These are phyloP conservation scores for Melanopsichium pennsylvanicum DNA, from an alignment of 1,284 basidiomycete species.

Conservation along the genomic window DNA sequence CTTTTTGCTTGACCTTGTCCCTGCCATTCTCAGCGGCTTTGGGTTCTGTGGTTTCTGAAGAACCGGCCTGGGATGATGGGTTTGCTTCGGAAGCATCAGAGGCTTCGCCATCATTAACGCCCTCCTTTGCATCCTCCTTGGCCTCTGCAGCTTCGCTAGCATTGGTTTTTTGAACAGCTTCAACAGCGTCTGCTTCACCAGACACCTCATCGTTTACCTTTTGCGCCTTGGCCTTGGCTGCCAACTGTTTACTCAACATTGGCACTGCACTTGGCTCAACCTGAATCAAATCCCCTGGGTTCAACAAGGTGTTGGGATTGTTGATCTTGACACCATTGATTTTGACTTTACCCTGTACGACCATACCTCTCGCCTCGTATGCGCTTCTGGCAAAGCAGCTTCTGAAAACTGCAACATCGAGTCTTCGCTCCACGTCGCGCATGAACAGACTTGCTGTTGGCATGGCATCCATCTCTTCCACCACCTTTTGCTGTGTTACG, in stretches of 20 bases:
- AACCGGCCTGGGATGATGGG: background rate
- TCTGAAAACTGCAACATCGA: slow-evolving; percentile 91
- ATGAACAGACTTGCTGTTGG: slow-evolving; percentile 60
- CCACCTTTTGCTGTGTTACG: slow-evolving; percentile 31
- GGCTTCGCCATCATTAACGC: slow-evolving; percentile 6
- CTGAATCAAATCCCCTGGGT: slow-evolving; percentile 92
- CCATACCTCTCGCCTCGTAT: slow-evolving; percentile 84
- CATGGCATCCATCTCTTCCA: slow-evolving; percentile 46
- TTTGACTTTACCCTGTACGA: slow-evolving; percentile 85
- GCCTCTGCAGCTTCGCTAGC: background rate
- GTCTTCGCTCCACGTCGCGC: slow-evolving; percentile 79
- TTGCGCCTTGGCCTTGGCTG: slow-evolving; percentile 40
- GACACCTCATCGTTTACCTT: slow-evolving; percentile 33
- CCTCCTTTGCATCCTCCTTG: slow-evolving; percentile 7
- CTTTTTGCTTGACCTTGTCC: slow-evolving; percentile 22
- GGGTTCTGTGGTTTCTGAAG: slow-evolving; percentile 2
- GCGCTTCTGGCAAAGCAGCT: slow-evolving; percentile 89
- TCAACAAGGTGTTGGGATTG: slow-evolving; percentile 86
- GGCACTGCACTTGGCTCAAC: slow-evolving; percentile 83
- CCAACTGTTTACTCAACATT: slow-evolving; percentile 68
- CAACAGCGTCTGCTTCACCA: slow-evolving; percentile 39
- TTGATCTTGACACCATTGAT: slow-evolving; percentile 85
- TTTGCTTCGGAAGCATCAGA: background rate
- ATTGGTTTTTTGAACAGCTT: slow-evolving; percentile 1
- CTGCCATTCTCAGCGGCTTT: background rate